Conservation (phyloP, 306 rosid genomes). For the Cajanus cajan region DNA sequence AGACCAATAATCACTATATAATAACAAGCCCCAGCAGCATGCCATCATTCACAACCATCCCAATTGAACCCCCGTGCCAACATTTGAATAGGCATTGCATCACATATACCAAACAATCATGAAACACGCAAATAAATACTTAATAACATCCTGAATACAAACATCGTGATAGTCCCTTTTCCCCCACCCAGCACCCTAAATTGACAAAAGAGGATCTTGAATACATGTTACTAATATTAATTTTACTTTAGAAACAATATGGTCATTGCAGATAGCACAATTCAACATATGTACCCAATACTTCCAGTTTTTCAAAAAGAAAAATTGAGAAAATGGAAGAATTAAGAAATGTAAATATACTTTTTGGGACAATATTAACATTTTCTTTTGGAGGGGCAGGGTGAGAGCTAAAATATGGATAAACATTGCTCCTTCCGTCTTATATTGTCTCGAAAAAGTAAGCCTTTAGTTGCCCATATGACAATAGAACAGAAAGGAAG, state of each 20-base stretch:
- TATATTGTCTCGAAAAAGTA: neutral
- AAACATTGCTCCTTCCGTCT: neutral
- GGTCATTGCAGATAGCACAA: neutral
- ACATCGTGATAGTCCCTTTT: neutral
- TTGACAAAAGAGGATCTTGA: neutral
- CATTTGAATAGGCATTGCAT: neutral
- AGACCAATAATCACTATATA: no score
- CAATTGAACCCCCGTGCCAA: neutral
- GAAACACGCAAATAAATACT: neutral
- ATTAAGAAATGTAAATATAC: neutral
- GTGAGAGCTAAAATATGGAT: neutral
- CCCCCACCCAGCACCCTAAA: neutral
- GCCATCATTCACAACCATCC: neutral
- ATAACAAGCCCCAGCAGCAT: neutral
- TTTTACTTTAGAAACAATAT: neutral
- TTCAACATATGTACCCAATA: neutral
- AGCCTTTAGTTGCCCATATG: neutral
- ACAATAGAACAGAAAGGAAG: neutral
- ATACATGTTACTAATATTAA: neutral
- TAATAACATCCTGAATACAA: neutral
- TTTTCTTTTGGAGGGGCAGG: neutral
- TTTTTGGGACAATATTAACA: neutral
- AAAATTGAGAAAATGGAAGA: constrained; percentile 10
- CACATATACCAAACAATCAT: neutral
- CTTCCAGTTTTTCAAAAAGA: neutral